These are phyloP conservation scores for Halophytophthora batemanensis DNA, from an alignment of 352 stramenopile species.

Conservation along the genomic window DNA sequence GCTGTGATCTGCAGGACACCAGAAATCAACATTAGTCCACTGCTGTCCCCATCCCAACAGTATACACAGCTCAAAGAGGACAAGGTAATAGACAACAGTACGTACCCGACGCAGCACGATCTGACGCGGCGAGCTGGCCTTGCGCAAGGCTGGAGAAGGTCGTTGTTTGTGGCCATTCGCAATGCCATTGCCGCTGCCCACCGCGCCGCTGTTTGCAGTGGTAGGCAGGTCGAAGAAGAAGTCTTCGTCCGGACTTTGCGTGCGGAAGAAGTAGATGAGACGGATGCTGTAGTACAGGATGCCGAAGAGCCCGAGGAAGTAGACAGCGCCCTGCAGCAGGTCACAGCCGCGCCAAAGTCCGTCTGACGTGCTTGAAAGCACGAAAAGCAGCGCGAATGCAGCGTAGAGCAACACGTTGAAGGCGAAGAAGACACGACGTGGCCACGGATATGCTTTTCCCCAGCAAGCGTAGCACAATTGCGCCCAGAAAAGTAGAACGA, in stretches of 20 bases:
- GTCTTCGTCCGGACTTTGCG: slow-evolving; percentile 66
- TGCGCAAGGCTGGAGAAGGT: slow-evolving; percentile 18
- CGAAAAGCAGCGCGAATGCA: slow-evolving; percentile 47
- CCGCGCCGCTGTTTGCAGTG: slow-evolving; percentile 10
- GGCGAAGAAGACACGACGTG: slow-evolving; percentile 65
- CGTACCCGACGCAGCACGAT: slow-evolving; percentile 62
- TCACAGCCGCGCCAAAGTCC: slow-evolving; percentile 69
- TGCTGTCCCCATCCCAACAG: slow-evolving; percentile 9
- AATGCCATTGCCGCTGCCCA: slow-evolving; percentile 20
- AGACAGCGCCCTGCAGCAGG: slow-evolving; percentile 58
- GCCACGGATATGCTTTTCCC: slow-evolving; percentile 71
- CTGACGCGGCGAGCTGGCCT: slow-evolving; percentile 44
- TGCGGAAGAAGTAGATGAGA: slow-evolving; percentile 79
- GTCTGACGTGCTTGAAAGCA: slow-evolving; percentile 37
- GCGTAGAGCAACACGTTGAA: slow-evolving; percentile 78
- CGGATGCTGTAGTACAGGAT: slow-evolving; percentile 83
- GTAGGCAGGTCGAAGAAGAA: slow-evolving; percentile 80
- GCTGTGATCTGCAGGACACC: slow-evolving; percentile 53
- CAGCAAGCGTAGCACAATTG: slow-evolving; percentile 84
- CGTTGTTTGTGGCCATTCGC: slow-evolving; percentile 1
- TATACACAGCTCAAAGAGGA: background rate
- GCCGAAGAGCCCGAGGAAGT: slow-evolving; percentile 56
- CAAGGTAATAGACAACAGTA: slow-evolving; percentile 5
- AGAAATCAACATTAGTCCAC: slow-evolving; percentile 3
- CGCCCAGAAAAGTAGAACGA: slow-evolving; percentile 83